phyloP scores from a whole-genome alignment of 768 basidiomycete genomes.

The Podaxis sp. region DNA sequence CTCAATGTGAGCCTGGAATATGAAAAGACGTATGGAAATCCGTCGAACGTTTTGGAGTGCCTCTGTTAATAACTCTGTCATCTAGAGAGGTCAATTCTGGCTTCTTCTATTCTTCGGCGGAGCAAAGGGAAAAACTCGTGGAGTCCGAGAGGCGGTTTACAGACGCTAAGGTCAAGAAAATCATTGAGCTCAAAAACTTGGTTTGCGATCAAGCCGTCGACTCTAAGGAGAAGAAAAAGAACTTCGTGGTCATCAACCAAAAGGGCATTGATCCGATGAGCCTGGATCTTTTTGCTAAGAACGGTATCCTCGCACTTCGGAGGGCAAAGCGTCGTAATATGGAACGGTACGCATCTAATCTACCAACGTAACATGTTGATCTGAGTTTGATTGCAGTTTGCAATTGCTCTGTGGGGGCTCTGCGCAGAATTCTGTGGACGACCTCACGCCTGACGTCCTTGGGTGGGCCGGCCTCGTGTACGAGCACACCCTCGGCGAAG shows the following conservation, averaged over 20 bases:
- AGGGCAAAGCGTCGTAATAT: constrained; percentile 98
- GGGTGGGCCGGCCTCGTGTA: constrained; percentile 99
- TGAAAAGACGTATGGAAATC: constrained; percentile 88
- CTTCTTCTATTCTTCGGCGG: constrained; percentile 98
- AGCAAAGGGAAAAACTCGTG: constrained; percentile 97
- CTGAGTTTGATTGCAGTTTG: constrained; percentile 45
- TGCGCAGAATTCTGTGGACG: constrained; percentile 98
- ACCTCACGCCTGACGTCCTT: constrained; percentile 85
- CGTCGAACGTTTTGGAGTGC: constrained; percentile 14
- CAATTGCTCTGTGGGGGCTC: constrained; percentile 93
- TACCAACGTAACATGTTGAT: constrained; percentile 6
- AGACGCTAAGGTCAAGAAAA: constrained; percentile 92
- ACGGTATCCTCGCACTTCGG: constrained; percentile 91
- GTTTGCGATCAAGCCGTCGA: constrained; percentile 94
- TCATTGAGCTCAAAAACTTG: constrained; percentile 92
- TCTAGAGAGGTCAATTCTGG: constrained; percentile 97
- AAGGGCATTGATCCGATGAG: constrained; percentile 99
- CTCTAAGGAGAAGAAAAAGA: constrained; percentile 75
- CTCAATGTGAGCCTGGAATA: constrained; percentile 98
- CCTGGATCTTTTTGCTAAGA: constrained; percentile 93
- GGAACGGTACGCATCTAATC: constrained; percentile 69
- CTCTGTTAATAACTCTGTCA: constrained; percentile 18
- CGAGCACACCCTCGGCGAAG: constrained; percentile 98
- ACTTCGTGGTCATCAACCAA: constrained; percentile 96
- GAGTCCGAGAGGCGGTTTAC: constrained; percentile 95